Evolutionary conservation across 129 eudicot species (phyloP), one percentile per base, ranked within the genome.

Genomic region (Escallonia rubra): DNA sequence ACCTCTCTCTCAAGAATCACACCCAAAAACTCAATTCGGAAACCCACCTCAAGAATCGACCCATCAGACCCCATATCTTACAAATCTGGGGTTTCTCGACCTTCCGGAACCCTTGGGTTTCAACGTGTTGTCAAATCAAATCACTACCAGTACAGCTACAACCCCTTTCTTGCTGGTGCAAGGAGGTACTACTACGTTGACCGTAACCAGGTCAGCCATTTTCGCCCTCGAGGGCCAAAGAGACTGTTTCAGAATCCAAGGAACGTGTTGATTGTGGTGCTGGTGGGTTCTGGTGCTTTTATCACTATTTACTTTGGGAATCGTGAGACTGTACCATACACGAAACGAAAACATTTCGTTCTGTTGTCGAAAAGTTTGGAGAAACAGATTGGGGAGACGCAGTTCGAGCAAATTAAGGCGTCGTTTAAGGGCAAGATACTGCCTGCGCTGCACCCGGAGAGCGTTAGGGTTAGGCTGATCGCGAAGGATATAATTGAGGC

Each of bases 391-490:
- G 96, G 96, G 0, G 98, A 91, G 46, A 40, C 80, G 5, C 83
- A 88, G 55, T 88, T 91, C 57, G 14, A 75, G 74, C 59, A 83
- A 41, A 57, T 91, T 51, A 88, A 83, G 70, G 59, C 59, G 4
- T 45, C 63, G 7, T 92, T 69, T 64, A 84, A 92, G 74, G 96
- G 96, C 60, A 88, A 80, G 43, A 86, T 92, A n/a, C 61, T 88
- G 76, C 96, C 96, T 3, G 86, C 95, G 0, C 83, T 84, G 13
- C 98, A 92, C 50, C 98, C 98, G 3, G 91, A 86, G 7, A 88
- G 98, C 51, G 79, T 92, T 65, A 78, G 96, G 73, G 91, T 92
- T 8, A 79, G 83, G 16, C 55, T 76, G 72, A 92, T 92, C 10
- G 74, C 96, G 0, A 83, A 78, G 56, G 95, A 86, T 48, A 76